phyloP scores from a whole-genome alignment of 2,329 filamentous ascomycete species.

The Aschersonia sp. region DNA sequence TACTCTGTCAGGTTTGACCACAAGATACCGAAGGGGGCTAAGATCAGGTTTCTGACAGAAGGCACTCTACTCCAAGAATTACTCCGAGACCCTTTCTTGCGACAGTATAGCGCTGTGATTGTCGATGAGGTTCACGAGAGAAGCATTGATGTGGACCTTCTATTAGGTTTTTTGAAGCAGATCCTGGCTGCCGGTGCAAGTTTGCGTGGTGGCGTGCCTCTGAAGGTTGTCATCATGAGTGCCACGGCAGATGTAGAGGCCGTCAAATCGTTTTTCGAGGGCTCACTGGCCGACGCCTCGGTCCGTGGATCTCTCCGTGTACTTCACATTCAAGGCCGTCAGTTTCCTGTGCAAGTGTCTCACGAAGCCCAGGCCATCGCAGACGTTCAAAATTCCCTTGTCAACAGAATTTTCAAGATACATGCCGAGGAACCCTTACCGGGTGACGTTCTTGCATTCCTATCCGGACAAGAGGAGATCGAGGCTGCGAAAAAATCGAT shows the following conservation, averaged over 20 bases:
- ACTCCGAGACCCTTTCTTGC: slow-evolving; percentile 66
- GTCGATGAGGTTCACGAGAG: slow-evolving; percentile 97
- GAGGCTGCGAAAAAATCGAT: slow-evolving; percentile 68
- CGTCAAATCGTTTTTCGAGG: slow-evolving; percentile 60
- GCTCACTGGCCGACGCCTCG: slow-evolving; percentile 6
- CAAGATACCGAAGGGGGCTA: slow-evolving; percentile 63
- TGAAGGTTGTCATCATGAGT: slow-evolving; percentile 95
- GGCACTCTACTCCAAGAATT: slow-evolving; percentile 94
- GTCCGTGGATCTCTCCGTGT: slow-evolving; percentile 18
- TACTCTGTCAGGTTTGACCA: slow-evolving; percentile 95
- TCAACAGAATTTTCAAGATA: slow-evolving; percentile 74
- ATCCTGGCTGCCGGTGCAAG: slow-evolving; percentile 49
- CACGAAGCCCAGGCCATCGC: slow-evolving; percentile 62
- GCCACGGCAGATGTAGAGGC: slow-evolving; percentile 81
- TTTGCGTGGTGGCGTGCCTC: slow-evolving; percentile 53
- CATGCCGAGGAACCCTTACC: slow-evolving; percentile 82
- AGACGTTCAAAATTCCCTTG: slow-evolving; percentile 68
- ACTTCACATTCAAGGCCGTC: slow-evolving; percentile 67
- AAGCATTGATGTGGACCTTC: slow-evolving; percentile 83
- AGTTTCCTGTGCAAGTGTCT: slow-evolving; percentile 67
- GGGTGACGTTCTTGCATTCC: slow-evolving; percentile 82
- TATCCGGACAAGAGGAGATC: slow-evolving; percentile 88
- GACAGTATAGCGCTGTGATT: slow-evolving; percentile 76
- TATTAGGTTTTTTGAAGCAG: slow-evolving; percentile 76
- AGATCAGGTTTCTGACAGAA: slow-evolving; percentile 89